Percentiles rank a stretch among this genome's conserved stretches.
Evolutionary conservation across 345 rosid genomes (phyloP).

Genomic region (Syzygium grande): DNA sequence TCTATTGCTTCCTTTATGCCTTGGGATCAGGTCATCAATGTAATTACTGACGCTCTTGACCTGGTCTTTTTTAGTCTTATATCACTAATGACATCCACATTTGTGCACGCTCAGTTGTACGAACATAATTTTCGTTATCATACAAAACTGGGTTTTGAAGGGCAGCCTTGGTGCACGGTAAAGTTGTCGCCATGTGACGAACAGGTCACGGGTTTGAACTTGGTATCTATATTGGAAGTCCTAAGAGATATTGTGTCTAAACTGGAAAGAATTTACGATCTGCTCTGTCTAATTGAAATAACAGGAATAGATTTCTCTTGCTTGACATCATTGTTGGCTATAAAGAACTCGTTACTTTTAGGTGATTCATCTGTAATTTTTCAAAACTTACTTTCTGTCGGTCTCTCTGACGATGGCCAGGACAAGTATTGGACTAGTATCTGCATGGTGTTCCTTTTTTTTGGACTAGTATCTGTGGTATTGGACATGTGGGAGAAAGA

Average conservation of each 20-base stretch:
- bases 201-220: background rate
- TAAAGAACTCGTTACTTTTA: background rate
- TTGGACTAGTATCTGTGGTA: too few relatives aligned
- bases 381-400: background rate
- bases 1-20: background rate
- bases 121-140: background rate
- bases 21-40: background rate
- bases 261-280: background rate
- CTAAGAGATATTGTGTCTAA: background rate
- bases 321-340: background rate
- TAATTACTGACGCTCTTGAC: background rate
- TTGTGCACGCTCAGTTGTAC: background rate
- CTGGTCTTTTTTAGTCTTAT: background rate
- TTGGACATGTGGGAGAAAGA: background rate
- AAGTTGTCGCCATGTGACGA: background rate
- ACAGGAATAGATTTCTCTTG: background rate
- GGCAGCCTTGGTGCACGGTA: background rate
- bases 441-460: background rate
- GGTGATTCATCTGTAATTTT: background rate
- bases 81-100: background rate
- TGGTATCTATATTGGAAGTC: too few relatives aligned
- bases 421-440: background rate
- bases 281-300: background rate
- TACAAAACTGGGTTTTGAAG: background rate
- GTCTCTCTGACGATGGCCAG: background rate